A percentile compares a stretch with the other conserved stretches of the same genome.
phyloP scores from a whole-genome alignment of 1,284 basidiomycete species.

The Cryptococcus hybrid region DNA sequence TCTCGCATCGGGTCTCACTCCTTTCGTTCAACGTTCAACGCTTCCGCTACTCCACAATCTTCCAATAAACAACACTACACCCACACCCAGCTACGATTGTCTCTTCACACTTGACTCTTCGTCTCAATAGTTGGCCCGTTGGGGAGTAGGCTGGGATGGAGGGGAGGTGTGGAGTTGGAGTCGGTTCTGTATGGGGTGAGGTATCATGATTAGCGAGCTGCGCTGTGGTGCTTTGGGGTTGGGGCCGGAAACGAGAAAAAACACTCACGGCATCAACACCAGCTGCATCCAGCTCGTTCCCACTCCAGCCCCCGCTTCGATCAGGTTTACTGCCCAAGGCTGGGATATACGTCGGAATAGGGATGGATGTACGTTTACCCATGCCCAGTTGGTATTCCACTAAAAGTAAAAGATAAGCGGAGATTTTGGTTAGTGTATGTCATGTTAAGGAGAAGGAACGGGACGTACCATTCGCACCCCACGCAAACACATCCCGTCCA shows the following conservation, averaged over 20 bases:
- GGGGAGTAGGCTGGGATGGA: conserved; percentile 61
- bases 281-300: background rate
- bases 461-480: conserved; percentile 50
- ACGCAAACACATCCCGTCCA: conserved; percentile 57
- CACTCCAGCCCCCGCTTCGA: conserved; percentile 3
- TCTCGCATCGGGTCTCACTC: background rate
- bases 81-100: conserved; percentile 57
- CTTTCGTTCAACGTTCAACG: background rate
- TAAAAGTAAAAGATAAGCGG: background rate
- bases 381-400: conserved; percentile 79
- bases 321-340: conserved; percentile 52
- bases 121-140: conserved; percentile 64
- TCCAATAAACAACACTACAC: conserved; percentile 72
- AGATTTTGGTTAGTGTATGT: background rate
- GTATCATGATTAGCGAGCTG: background rate
- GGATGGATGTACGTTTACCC: conserved; percentile 71
- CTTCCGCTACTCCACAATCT: conserved; percentile 51
- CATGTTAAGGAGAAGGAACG: background rate
- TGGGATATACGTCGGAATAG: conserved; percentile 62
- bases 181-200: conserved; percentile 33
- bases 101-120: conserved; percentile 67
- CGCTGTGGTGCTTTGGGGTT: background rate
- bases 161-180: conserved; percentile 47
- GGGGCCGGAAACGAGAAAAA: background rate
- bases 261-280: conserved; percentile 14